These are phyloP conservation scores for Huiozyma naganishii DNA, from an alignment of 805 yeast species.

Conservation along the genomic window DNA sequence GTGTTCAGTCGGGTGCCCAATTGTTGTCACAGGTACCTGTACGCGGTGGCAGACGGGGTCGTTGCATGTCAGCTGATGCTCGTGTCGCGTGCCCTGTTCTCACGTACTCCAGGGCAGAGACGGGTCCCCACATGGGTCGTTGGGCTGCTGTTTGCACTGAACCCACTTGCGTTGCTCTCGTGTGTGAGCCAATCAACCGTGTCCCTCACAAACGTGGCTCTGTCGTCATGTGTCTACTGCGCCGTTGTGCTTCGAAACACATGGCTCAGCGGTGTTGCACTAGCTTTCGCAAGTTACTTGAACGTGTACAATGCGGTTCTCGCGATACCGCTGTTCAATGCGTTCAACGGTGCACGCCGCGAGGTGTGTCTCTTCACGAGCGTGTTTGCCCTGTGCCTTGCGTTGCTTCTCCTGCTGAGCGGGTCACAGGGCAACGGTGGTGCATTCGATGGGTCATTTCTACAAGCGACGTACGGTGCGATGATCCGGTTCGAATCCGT, in stretches of 20 bases:
- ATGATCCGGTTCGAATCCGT: slow-evolving; percentile 54
- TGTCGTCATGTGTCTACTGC: slow-evolving; percentile 38
- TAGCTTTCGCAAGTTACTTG: slow-evolving; percentile 49
- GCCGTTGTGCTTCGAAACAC: slow-evolving; percentile 32
- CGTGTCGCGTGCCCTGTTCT: slow-evolving; percentile 12
- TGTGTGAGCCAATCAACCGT: slow-evolving; percentile 60
- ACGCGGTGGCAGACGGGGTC: slow-evolving; percentile 47
- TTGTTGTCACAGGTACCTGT: slow-evolving; percentile 29
- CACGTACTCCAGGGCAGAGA: slow-evolving; percentile 17
- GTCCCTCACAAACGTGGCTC: slow-evolving; percentile 46
- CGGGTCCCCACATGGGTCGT: slow-evolving; percentile 30
- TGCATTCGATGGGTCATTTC: slow-evolving; percentile 29
- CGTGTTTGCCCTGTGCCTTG: neutral
- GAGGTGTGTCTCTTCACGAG: neutral
- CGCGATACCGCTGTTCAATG: slow-evolving; percentile 35
- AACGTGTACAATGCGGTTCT: slow-evolving; percentile 53
- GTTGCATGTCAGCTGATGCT: slow-evolving; percentile 43
- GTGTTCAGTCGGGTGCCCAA: neutral
- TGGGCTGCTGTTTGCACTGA: slow-evolving; percentile 59
- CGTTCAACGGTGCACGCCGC: neutral
- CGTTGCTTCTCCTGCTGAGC: slow-evolving; percentile 1
- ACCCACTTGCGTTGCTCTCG: slow-evolving; percentile 68
- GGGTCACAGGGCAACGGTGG: slow-evolving; percentile 13
- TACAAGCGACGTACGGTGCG: slow-evolving; percentile 48
- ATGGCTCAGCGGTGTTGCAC: slow-evolving; percentile 9